A percentile compares a stretch with the other conserved stretches of the same genome.
phyloP scores from a whole-genome alignment of 208 protist genomes.

The Trypanosoma grayi region DNA sequence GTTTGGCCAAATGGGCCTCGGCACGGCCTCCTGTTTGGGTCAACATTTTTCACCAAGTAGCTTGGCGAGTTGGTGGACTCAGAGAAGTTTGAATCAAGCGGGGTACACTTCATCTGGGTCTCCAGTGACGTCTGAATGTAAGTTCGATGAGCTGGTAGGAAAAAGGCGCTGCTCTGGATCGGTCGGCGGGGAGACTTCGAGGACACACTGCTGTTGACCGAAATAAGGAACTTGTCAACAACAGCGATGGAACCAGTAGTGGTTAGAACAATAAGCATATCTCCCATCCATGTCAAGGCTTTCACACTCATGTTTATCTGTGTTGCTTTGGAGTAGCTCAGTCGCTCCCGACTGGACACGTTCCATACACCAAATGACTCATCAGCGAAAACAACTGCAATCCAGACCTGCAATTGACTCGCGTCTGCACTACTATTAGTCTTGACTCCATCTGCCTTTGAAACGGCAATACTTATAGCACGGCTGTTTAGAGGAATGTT shows the following conservation, averaged over 20 bases:
- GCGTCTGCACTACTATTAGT: not conserved
- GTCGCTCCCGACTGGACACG: slow-evolving; percentile 40
- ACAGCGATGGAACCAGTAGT: slow-evolving; percentile 53
- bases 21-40: slow-evolving; percentile 37
- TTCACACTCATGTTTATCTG: slow-evolving; percentile 34
- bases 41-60: slow-evolving; percentile 34
- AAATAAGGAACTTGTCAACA: slow-evolving; percentile 43
- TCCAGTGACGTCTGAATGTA: slow-evolving; percentile 58
- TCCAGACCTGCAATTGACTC: not conserved
- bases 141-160: slow-evolving; percentile 62
- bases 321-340: slow-evolving; percentile 34
- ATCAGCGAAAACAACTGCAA: slow-evolving; percentile 28
- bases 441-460: not conserved
- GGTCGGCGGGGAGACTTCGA: slow-evolving; percentile 61
- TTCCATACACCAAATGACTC: slow-evolving; percentile 60
- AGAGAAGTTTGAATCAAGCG: not conserved
- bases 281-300: slow-evolving; percentile 29
- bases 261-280: slow-evolving; percentile 53
- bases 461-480: slow-evolving; percentile 16
- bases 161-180: slow-evolving; percentile 71
- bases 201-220: slow-evolving; percentile 61
- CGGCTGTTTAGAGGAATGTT: slow-evolving; percentile 4
- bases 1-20: slow-evolving; percentile 81
- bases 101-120: slow-evolving; percentile 16
- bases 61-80: slow-evolving; percentile 30